Evolutionary conservation across 345 rosid genomes (phyloP), one percentile per base, ranked within the genome.

Genomic region (Populus pruinosa): DNA sequence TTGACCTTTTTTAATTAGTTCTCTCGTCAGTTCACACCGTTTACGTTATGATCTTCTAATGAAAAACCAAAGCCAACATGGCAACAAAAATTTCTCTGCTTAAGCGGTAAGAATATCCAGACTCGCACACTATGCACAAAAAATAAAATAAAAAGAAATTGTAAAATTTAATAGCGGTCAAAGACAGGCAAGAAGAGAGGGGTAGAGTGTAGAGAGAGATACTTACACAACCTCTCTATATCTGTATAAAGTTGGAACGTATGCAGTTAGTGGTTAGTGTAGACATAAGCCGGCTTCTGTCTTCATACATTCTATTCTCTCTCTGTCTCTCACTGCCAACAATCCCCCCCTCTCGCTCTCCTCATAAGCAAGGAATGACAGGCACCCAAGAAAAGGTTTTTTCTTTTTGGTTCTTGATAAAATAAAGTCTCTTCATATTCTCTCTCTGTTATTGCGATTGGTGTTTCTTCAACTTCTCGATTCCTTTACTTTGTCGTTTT

Each of bases 401-500:
- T 41, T 76, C 50, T 41, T n/a, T 71, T 47, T 36, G 66, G 25
- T 21, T 44, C 39, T 29, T 23, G 3, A 39, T 20, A 68, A 56
- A 56, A n/a, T 25, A n/a, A n/a, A 59, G 63, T 59, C 27, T n/a
- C 27, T 59, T 59, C 23, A 59, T 59, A 59, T 59, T 73, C 41
- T 33, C 43, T 13, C 64, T 70, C 10, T 71, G 62, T 9, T 69
- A 10, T 67, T 55, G 62, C 36, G 39, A 35, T 73, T 71, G 72
- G 76, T 71, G 77, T 65, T n/a, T 50, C 71, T 41, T 39, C 64
- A 27, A 65, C 74, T 73, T 74, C 63, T 74, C 59, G 82, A 72
- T 79, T 79, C 79, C 70, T 53, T 69, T 74, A 20, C 41, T 64
- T 71, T 70, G 73, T 29, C 18, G 18, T 23, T 74, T 75, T 74